Evolutionary conservation across 495 filamentous ascomycete species (phyloP).

Genomic region (Astrothelium subdiscretum): DNA sequence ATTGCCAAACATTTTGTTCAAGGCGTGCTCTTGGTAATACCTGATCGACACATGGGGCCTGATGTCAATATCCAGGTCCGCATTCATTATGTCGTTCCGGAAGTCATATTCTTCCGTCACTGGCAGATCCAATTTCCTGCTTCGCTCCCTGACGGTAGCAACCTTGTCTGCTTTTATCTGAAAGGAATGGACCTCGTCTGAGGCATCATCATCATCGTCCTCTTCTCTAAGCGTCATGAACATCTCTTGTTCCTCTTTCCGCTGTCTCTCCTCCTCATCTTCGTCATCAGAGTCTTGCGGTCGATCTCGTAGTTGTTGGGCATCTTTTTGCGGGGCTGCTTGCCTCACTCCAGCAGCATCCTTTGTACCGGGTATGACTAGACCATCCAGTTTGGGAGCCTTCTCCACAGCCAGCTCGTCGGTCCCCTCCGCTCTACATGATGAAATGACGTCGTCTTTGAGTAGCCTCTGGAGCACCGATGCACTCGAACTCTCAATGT

Average conservation of each 20-base stretch:
- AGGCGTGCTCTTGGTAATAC: slow-evolving; percentile 88
- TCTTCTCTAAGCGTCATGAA: slow-evolving; percentile 49
- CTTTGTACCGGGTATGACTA: slow-evolving; percentile 91
- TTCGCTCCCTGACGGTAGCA: slow-evolving; percentile 75
- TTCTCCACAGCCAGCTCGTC: slow-evolving; percentile 65
- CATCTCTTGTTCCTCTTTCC: slow-evolving; percentile 27
- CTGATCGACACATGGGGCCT: slow-evolving; percentile 75
- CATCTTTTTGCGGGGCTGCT: slow-evolving; percentile 32
- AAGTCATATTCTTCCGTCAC: slow-evolving; percentile 97
- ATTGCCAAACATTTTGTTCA: slow-evolving; percentile 99
- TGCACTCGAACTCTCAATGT: slow-evolving; percentile 81
- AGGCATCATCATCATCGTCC: slow-evolving; percentile 82
- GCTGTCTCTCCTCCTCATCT: slow-evolving; percentile 31
- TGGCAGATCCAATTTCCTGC: slow-evolving; percentile 65
- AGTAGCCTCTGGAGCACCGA: slow-evolving; percentile 73
- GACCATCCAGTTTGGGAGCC: slow-evolving; percentile 76
- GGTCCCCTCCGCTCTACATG: slow-evolving; percentile 48
- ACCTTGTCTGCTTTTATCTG: slow-evolving; percentile 69
- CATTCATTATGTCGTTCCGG: slow-evolving; percentile 80
- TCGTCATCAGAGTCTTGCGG: slow-evolving; percentile 33
- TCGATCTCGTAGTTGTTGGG: slow-evolving; percentile 27
- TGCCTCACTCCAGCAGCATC: slow-evolving; percentile 80
- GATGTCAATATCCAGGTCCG: slow-evolving; percentile 84
- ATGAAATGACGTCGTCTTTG: slow-evolving; percentile 57
- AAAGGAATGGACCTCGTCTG: slow-evolving; percentile 87